Base-by-base conservation (phyloP, 179 eudicot species). In the Silene vulgaris region DNA sequence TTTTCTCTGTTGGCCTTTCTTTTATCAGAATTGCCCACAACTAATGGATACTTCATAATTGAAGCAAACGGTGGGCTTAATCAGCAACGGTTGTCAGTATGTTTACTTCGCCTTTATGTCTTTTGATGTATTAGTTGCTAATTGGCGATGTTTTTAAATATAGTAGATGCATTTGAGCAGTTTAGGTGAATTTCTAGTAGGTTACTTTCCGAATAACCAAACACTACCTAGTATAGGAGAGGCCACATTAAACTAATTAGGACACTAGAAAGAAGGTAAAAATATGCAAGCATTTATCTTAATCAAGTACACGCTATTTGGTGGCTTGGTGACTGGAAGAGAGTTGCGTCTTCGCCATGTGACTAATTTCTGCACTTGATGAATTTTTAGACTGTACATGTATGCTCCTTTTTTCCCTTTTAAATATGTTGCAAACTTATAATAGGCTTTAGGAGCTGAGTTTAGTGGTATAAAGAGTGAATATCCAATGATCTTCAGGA, bases 21-120 rank as follows among this genome's bases (percentile, higher is more conserved):
- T 23, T 75, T 61, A 52, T 69, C 84, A 84, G 97, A 87, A 76
- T 74, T 85, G 75, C 92, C 93, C 40, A 88, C 88, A 75, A 81
- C 98, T 64, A 96, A 93, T 84, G 99, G 99, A 13, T 96, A 85
- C 85, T 89, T 96, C 66, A 88, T 93, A 81, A 89, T 96, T 77
- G 99, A 96, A 86, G 99, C 99, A 45, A 96, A 96, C 85, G 99
- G 99, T 57, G 99, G 99, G 37, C 85, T 96, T 84, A 96, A 96
- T 83, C 99, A 96, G 79, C 99, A 95, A 80, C 79, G 99, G 23
- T 76, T 91, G 79, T 90, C 98, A 75, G 97, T 96, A 91, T 67
- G 89, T 79, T 75, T 67, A 14, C 13, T 80, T 63, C 70, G 48
- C 52, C 71, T 82, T 56, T 69, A 45, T 23, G 48, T 1, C n/a